Percentiles rank a stretch among this genome's conserved stretches.
phyloP scores from a whole-genome alignment of 768 basidiomycete genomes.

The Mycena albidolilacea region DNA sequence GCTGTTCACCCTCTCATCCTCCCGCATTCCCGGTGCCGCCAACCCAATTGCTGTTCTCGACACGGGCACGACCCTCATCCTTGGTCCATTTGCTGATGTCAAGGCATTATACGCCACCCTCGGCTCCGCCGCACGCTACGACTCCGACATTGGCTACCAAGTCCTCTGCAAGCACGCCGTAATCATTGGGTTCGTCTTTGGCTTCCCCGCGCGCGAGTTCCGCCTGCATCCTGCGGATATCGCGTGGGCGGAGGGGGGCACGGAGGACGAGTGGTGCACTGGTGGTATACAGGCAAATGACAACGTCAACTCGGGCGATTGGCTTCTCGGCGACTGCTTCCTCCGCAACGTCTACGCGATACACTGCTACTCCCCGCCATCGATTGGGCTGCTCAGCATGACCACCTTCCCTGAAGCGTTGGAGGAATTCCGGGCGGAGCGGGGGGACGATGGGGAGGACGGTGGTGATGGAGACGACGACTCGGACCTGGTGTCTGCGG shows the following conservation, averaged over 20 bases:
- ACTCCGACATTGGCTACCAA: constrained; percentile 60
- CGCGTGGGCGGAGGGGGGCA: constrained; percentile 63
- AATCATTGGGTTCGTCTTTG: constrained; percentile 62
- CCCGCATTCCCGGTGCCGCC: constrained; percentile 58
- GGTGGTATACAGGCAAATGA: constrained; percentile 72
- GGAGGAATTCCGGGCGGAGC: constrained; percentile 54
- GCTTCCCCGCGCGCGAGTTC: constrained; percentile 57
- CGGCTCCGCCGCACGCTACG: constrained; percentile 57
- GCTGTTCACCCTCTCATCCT: constrained; percentile 58
- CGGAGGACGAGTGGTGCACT: constrained; percentile 64
- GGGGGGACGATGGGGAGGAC: constrained; percentile 56
- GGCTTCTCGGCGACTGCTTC: constrained; percentile 73
- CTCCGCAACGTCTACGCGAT: constrained; percentile 70
- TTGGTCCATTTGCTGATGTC: constrained; percentile 69
- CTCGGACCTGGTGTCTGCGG: neutral
- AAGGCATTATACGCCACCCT: constrained; percentile 65
- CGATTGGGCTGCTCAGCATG: constrained; percentile 61
- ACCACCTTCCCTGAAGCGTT: constrained; percentile 57
- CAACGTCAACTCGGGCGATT: constrained; percentile 65
- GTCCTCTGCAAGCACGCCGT: constrained; percentile 65
- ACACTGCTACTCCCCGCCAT: constrained; percentile 60
- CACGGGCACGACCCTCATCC: constrained; percentile 71
- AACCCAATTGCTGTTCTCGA: constrained; percentile 72
- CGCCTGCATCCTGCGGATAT: constrained; percentile 67
- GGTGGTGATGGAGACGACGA: neutral